Conservation (phyloP, 257 asterid species). For the Solanum appendiculatum region DNA sequence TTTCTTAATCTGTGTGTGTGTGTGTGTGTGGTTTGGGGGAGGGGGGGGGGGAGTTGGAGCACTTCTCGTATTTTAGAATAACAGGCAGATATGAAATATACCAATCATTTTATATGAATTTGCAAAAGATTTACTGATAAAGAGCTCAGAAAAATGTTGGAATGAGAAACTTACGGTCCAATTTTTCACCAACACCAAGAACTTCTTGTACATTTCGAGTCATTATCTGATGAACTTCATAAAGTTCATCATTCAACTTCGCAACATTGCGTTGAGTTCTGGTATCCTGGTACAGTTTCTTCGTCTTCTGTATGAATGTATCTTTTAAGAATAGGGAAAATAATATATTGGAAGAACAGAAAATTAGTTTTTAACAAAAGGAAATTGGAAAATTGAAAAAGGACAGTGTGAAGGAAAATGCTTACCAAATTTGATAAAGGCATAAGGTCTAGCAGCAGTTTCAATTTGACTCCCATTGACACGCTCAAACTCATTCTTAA, state of each 20-base stretch:
- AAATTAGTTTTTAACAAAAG: not conserved
- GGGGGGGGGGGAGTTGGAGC: not conserved
- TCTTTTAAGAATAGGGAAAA: conserved; percentile 28
- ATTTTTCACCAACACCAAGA: conserved; percentile 96
- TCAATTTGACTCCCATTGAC: conserved; percentile 77
- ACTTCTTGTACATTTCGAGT: conserved; percentile 99
- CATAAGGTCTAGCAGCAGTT: conserved; percentile 98
- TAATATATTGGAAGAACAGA: not conserved
- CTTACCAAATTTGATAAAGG: conserved; percentile 89
- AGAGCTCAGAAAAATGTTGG: not conserved
- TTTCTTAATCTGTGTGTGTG: not conserved
- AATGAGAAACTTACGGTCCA: conserved; percentile 67
- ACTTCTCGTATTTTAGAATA: not conserved
- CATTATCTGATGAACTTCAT: conserved; percentile 99
- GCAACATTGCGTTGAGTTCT: conserved; percentile 84
- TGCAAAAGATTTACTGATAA: not conserved
- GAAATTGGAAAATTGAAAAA: not conserved
- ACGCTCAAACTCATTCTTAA: conserved; percentile 86
- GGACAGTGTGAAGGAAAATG: conserved; percentile 1
- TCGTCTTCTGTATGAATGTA: conserved; percentile 84
- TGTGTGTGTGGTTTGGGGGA: not conserved
- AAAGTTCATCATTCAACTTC: conserved; percentile 94
- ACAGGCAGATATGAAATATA: not conserved
- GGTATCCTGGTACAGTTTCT: conserved; percentile 90
- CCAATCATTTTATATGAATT: not conserved